phyloP scores from a whole-genome alignment of 768 basidiomycete species.

The Lactarius hengduanensis region DNA sequence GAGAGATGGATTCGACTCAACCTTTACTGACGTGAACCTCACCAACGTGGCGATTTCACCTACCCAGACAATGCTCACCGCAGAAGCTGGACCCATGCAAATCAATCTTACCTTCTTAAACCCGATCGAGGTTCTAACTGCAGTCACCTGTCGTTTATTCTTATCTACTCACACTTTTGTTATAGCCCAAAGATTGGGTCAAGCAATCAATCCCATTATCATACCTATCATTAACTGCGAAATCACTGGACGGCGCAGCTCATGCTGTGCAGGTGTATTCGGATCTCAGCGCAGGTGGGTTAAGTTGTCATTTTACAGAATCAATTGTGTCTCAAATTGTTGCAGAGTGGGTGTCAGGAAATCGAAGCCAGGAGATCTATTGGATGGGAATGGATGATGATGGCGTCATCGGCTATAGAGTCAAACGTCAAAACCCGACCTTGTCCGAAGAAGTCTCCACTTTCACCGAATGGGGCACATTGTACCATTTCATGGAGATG shows the following conservation, averaged over 20 bases:
- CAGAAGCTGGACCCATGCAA: slow-evolving; percentile 39
- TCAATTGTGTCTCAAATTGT: background rate
- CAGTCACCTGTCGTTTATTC: background rate
- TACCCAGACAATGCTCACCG: slow-evolving; percentile 36
- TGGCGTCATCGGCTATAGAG: slow-evolving; percentile 17
- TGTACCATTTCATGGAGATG: slow-evolving; percentile 24
- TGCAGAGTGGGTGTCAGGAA: slow-evolving; percentile 31
- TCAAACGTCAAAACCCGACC: slow-evolving; percentile 6
- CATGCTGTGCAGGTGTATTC: slow-evolving; percentile 42
- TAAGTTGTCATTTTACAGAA: background rate
- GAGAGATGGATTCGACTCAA: slow-evolving; percentile 1
- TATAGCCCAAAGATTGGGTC: slow-evolving; percentile 39
- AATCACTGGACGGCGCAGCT: slow-evolving; percentile 34
- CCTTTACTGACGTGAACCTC: slow-evolving; percentile 25
- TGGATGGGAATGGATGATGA: slow-evolving; percentile 11
- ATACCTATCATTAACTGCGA: slow-evolving; percentile 37
- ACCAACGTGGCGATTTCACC: slow-evolving; percentile 36
- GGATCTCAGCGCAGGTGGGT: slow-evolving; percentile 40
- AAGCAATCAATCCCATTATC: slow-evolving; percentile 42
- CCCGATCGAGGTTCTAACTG: slow-evolving; percentile 38
- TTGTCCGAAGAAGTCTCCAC: slow-evolving; percentile 10
- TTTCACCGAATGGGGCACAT: slow-evolving; percentile 27
- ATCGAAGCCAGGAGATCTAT: background rate
- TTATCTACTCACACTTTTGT: background rate
- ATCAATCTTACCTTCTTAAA: slow-evolving; percentile 41